Conservation (phyloP, 495 filamentous ascomycete genomes). For the Penicillium antarcticum region DNA sequence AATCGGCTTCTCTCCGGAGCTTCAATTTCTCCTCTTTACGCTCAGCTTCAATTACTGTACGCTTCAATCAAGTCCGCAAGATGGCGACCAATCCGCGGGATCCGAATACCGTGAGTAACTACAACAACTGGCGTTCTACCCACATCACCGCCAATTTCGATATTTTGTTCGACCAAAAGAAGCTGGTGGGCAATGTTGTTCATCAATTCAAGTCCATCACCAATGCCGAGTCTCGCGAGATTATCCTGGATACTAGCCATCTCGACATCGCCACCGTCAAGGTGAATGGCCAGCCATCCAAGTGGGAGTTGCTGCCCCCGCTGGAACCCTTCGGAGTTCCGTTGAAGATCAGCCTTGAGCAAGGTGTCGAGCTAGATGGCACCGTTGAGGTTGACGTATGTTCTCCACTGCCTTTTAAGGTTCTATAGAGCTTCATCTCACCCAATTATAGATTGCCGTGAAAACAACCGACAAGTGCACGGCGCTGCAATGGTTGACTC, state of each 20-base stretch:
- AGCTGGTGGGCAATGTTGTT: constrained; percentile 69
- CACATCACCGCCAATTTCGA: constrained; percentile 76
- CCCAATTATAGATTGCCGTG: constrained; percentile 45
- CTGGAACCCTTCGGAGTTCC: constrained; percentile 76
- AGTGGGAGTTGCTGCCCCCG: constrained; percentile 68
- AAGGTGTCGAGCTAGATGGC: constrained; percentile 58
- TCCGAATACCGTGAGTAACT: constrained; percentile 90
- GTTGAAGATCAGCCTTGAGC: constrained; percentile 66
- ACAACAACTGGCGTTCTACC: constrained; percentile 75
- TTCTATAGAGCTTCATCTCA: constrained; percentile 1
- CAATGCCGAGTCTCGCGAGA: constrained; percentile 63
- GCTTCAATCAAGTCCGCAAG: constrained; percentile 12
- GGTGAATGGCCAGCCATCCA: constrained; percentile 53
- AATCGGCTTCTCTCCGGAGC: constrained; percentile 1
- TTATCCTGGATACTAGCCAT: constrained; percentile 83
- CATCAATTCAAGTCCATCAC: constrained; percentile 71
- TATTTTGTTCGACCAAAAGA: constrained; percentile 75
- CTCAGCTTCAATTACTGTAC: not conserved
- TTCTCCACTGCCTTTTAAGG: not conserved
- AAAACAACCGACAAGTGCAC: constrained; percentile 83
- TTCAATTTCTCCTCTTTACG: not conserved
- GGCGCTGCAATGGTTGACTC: constrained; percentile 88
- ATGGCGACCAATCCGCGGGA: constrained; percentile 64
- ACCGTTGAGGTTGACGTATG: constrained; percentile 59
- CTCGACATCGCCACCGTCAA: constrained; percentile 66